phyloP scores from a whole-genome alignment of 164 flowering plant species.

The Macadamia integrifolia region DNA sequence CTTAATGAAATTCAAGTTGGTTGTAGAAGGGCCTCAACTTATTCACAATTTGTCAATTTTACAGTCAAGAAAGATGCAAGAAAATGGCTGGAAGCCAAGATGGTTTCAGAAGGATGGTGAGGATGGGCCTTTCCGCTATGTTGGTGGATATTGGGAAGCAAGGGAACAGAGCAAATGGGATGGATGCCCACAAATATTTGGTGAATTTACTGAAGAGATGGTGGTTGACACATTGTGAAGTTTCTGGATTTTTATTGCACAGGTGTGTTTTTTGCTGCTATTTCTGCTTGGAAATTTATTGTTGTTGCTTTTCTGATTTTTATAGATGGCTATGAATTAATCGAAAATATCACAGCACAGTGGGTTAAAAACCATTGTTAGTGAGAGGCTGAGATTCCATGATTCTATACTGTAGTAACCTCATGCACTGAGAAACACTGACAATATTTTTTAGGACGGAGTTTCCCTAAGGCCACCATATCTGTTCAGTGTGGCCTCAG shows the following conservation, averaged over 20 bases:
- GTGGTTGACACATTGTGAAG: slow-evolving; percentile 15
- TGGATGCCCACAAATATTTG: slow-evolving; percentile 66
- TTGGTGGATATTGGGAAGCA: slow-evolving; percentile 95
- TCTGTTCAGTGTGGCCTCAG: too few species aligned
- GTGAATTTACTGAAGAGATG: slow-evolving; percentile 46
- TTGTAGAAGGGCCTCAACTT: background rate
- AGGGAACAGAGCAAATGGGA: slow-evolving; percentile 65
- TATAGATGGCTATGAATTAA: too few species aligned
- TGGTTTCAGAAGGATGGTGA: slow-evolving; percentile 69
- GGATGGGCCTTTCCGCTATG: slow-evolving; percentile 54
- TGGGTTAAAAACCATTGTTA: too few species aligned
- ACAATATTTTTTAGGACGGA: too few species aligned
- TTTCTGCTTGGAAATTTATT: background rate
- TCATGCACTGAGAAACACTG: too few species aligned
- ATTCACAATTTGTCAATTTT: slow-evolving; percentile 1
- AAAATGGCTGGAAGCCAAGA: slow-evolving; percentile 81
- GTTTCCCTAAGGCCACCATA: too few species aligned
- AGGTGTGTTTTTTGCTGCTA: slow-evolving; percentile 26
- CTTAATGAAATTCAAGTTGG: background rate
- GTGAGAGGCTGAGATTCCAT: too few species aligned
- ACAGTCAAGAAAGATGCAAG: slow-evolving; percentile 90
- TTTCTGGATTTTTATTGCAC: slow-evolving; percentile 16
- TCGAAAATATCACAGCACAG: too few species aligned
- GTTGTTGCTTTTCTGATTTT: background rate
- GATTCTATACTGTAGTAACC: too few species aligned